Base-by-base conservation (phyloP, 179 eudicot genomes). In the Gypsophila paniculata region DNA sequence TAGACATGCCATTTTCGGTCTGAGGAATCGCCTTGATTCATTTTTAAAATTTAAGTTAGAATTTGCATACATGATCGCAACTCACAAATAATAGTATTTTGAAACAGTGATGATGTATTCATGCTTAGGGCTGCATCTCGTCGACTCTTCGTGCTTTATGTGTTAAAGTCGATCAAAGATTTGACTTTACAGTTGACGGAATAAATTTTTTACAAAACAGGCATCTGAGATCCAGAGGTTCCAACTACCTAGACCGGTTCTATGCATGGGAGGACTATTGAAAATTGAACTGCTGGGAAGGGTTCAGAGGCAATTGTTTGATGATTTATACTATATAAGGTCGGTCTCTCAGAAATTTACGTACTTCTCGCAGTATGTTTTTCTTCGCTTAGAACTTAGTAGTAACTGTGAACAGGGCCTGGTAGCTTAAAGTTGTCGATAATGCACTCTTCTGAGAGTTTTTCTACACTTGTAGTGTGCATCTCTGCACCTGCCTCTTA, bases 261-360 rank as follows among this genome's bases (percentile, higher is more conserved):
- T 65, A 22, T 65, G 70, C 55, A 65, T 46, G 14, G 71, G 71
- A 68, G 71, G 60, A 51, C 49, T 68, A 14, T 51, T 68, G 59
- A 68, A 68, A 29, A 29, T 68, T n/a, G 71, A 68, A 57, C 71
- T 68, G 23, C 59, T 68, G 19, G 60, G 59, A 68, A 68, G 58
- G 44, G 23, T n/a, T 68, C 58, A 68, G 23, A 68, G 15, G 46
- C 12, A 51, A 4, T 12, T 0, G 15, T 0, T 17, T 32, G 71
- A 51, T 68, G 44, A 14, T 46, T 25, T 44, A 51, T 68, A 68
- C 23, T 51, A 51, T 51, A n/a, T 51, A 25, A 5, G 71, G 71
- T 51, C 59, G 48, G 70, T 14, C 36, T 67, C 58, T 49, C 36
- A 11, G 64, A 12, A 12, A 25, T 13, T 53, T 17, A 19, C 58